phyloP scores from a whole-genome alignment of 805 yeast species.

The Wickerhamomyces bovis region DNA sequence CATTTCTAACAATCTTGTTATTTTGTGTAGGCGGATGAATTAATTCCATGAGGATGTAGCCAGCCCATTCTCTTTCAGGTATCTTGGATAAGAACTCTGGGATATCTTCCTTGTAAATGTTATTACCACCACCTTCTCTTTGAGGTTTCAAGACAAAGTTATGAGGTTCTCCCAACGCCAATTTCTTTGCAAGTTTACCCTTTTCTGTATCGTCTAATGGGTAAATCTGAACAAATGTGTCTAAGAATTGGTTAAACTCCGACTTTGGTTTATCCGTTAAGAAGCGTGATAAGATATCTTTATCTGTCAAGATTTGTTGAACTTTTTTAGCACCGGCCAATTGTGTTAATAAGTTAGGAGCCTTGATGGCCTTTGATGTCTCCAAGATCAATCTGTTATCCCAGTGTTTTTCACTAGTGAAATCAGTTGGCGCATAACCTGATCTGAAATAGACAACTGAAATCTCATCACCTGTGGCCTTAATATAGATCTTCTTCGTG shows the following conservation, averaged over 20 bases:
- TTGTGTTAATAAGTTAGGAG: conserved; percentile 87
- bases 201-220: conserved; percentile 71
- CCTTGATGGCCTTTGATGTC: conserved; percentile 73
- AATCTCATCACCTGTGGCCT: conserved; percentile 58
- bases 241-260: conserved; percentile 28
- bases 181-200: conserved; percentile 55
- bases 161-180: conserved; percentile 65
- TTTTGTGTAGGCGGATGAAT: conserved; percentile 68
- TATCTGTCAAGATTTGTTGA: conserved; percentile 78
- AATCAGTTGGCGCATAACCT: conserved; percentile 85
- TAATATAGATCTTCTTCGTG: conserved; percentile 44
- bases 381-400: conserved; percentile 68
- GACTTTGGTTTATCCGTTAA: conserved; percentile 28
- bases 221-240: conserved; percentile 79
- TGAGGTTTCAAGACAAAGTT: conserved; percentile 90
- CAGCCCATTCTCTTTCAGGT: conserved; percentile 75
- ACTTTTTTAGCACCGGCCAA: conserved; percentile 90
- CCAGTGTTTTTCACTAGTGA: conserved; percentile 65
- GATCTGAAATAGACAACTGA: conserved; percentile 87
- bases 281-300: conserved; percentile 41
- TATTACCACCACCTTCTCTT: conserved; percentile 98
- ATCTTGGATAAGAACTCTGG: conserved; percentile 60
- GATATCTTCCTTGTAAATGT: conserved; percentile 80
- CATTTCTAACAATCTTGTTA: conserved; percentile 68
- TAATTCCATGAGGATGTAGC: conserved; percentile 89